phyloP scores from a whole-genome alignment of 768 basidiomycete species.

The Serendipita sp. region DNA sequence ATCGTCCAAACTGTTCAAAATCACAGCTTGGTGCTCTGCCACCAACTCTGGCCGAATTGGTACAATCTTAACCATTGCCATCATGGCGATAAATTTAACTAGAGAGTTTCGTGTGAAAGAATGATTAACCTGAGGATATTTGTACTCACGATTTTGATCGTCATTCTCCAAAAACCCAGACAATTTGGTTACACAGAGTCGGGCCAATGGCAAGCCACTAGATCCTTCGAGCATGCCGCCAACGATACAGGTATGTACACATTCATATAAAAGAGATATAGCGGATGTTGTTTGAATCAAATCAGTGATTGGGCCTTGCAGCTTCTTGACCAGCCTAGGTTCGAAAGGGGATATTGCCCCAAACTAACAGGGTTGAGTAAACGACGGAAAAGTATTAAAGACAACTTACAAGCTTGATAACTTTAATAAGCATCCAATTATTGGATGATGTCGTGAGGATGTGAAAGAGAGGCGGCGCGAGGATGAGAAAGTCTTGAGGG shows the following conservation, averaged over 20 bases:
- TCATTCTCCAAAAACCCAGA: slow-evolving; percentile 80
- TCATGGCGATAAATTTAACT: slow-evolving; percentile 96
- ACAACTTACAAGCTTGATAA: slow-evolving; percentile 71
- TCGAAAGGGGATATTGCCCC: slow-evolving; percentile 84
- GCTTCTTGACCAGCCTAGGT: slow-evolving; percentile 83
- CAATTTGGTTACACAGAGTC: slow-evolving; percentile 82
- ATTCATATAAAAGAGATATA: slow-evolving; percentile 92
- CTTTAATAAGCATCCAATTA: slow-evolving; percentile 99
- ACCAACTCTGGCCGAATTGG: slow-evolving; percentile 81
- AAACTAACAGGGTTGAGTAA: slow-evolving; percentile 38
- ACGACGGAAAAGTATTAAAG: neutral
- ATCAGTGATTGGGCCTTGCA: slow-evolving; percentile 85
- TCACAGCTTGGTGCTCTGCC: slow-evolving; percentile 81
- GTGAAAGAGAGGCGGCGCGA: slow-evolving; percentile 89
- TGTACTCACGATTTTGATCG: slow-evolving; percentile 79
- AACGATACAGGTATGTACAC: slow-evolving; percentile 94
- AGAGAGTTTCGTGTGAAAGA: slow-evolving; percentile 4
- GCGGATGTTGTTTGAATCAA: slow-evolving; percentile 92
- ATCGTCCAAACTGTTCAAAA: slow-evolving; percentile 78
- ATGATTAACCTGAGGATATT: neutral
- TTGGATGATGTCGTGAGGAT: slow-evolving; percentile 86
- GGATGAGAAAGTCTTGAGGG: slow-evolving; percentile 61
- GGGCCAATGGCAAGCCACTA: slow-evolving; percentile 63
- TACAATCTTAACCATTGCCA: slow-evolving; percentile 92
- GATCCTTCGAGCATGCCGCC: slow-evolving; percentile 83